A percentile compares a stretch with the other conserved stretches of the same genome.
Conservation (phyloP, 345 rosid species). For the Pistacia integerrima region DNA sequence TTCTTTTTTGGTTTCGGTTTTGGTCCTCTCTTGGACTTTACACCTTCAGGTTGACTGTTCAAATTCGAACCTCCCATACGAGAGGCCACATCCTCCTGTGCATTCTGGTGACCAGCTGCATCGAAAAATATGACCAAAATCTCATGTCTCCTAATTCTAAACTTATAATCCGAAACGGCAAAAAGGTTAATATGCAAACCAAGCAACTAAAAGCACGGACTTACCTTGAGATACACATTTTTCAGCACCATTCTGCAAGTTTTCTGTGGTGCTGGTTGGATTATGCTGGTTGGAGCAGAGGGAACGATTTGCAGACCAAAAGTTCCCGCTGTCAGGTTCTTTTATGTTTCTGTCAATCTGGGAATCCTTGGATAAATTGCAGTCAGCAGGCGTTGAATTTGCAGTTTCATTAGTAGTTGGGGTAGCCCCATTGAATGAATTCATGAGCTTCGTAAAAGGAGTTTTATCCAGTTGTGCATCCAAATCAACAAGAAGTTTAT, state of each 20-base stretch:
- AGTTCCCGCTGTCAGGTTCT: background rate
- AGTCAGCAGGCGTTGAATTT: background rate
- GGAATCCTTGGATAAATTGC: background rate
- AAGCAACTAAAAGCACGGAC: background rate
- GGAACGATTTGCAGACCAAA: background rate
- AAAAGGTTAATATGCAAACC: background rate
- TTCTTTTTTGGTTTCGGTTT: constrained; percentile 26
- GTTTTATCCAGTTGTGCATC: background rate
- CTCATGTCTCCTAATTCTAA: background rate
- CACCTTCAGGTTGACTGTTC: background rate
- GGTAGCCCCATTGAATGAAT: background rate
- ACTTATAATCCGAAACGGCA: background rate
- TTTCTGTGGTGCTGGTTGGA: background rate
- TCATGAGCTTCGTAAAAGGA: background rate
- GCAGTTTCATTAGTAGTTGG: background rate
- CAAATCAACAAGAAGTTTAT: background rate
- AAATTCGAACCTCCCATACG: background rate
- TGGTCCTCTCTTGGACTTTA: constrained; percentile 6
- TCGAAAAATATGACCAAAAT: background rate
- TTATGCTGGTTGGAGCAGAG: background rate
- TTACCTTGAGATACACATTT: constrained; percentile 2
- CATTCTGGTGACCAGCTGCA: constrained; percentile 1
- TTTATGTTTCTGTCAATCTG: background rate
- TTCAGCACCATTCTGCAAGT: background rate
- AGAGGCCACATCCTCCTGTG: background rate